These are phyloP conservation scores for Wilcoxina mikolae DNA, from an alignment of 495 filamentous ascomycete species.

Conservation along the genomic window DNA sequence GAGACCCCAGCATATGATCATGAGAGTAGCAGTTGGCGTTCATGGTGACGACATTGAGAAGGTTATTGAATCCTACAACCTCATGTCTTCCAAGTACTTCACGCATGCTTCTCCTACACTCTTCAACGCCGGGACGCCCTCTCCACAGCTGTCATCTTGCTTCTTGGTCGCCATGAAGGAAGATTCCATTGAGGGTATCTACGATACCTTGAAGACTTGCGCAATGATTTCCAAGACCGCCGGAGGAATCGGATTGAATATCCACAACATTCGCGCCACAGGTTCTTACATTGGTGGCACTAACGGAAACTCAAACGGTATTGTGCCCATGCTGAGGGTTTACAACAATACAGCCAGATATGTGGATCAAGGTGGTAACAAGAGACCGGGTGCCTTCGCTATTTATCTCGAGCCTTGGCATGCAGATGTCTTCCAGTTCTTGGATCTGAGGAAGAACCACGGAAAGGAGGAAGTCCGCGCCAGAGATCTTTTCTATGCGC, in stretches of 20 bases:
- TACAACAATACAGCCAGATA: slow-evolving; percentile 99
- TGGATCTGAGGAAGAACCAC: slow-evolving; percentile 97
- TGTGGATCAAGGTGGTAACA: slow-evolving; percentile 98
- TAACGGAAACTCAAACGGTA: slow-evolving; percentile 93
- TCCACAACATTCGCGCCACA: slow-evolving; percentile 89
- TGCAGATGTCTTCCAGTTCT: slow-evolving; percentile 90
- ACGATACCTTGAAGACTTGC: slow-evolving; percentile 97
- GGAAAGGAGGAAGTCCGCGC: slow-evolving; percentile 90
- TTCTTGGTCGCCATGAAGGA: slow-evolving; percentile 98
- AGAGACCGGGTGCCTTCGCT: slow-evolving; percentile 94
- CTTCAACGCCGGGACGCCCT: slow-evolving; percentile 92
- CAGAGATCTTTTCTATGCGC: slow-evolving; percentile 90
- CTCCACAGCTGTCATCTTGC: slow-evolving; percentile 86
- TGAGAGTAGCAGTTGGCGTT: slow-evolving; percentile 95
- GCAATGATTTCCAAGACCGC: slow-evolving; percentile 99
- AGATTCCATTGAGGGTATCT: slow-evolving; percentile 98
- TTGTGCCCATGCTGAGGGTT: slow-evolving; percentile 93
- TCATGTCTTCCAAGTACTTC: slow-evolving; percentile 96
- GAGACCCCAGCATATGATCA: slow-evolving; percentile 96
- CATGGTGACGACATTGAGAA: slow-evolving; percentile 88
- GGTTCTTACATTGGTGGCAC: slow-evolving; percentile 95
- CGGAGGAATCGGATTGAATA: slow-evolving; percentile 89
- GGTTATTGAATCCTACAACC: slow-evolving; percentile 90
- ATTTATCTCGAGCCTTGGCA: slow-evolving; percentile 99
- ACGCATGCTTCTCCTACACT: slow-evolving; percentile 95